Evolutionary conservation across 140 eudicot genomes (phyloP).

Genomic region (Erigeron philadelphicus): DNA sequence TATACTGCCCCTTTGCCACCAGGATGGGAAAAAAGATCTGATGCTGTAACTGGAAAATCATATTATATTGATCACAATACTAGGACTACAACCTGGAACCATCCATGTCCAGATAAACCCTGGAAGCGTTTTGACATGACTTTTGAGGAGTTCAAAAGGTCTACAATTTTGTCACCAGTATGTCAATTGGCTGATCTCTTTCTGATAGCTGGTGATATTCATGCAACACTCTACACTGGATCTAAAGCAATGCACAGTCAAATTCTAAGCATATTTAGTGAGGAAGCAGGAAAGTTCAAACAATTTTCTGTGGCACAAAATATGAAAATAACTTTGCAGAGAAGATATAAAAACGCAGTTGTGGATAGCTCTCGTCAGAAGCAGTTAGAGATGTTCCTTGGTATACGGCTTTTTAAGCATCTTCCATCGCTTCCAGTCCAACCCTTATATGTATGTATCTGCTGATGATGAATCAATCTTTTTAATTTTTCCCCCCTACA

Average conservation of each 20-base stretch:
- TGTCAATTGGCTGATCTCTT: constrained; percentile 73
- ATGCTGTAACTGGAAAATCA: constrained; percentile 90
- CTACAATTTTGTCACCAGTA: constrained; percentile 78
- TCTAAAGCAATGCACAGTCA: constrained; percentile 99
- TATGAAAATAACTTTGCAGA: constrained; percentile 85
- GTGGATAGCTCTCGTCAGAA: constrained; percentile 99
- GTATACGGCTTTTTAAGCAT: constrained; percentile 84
- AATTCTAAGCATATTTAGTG: constrained; percentile 84
- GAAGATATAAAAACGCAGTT: constrained; percentile 90
- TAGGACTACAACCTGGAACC: constrained; percentile 95
- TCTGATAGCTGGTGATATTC: constrained; percentile 87
- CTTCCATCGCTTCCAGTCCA: constrained; percentile 66
- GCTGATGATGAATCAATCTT: not conserved
- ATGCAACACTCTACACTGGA: constrained; percentile 92
- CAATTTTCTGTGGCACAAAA: constrained; percentile 97
- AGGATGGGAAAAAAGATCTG: constrained; percentile 97
- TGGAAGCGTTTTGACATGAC: constrained; percentile 99
- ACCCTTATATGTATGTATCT: constrained; percentile 69
- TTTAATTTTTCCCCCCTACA: not conserved
- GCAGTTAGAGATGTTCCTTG: constrained; percentile 92
- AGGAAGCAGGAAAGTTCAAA: constrained; percentile 86
- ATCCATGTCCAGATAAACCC: constrained; percentile 98
- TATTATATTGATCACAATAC: constrained; percentile 96
- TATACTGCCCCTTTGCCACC: constrained; percentile 94
- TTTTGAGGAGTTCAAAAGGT: constrained; percentile 91